phyloP scores from a whole-genome alignment of 345 rosid genomes.

The Camelina neglecta region DNA sequence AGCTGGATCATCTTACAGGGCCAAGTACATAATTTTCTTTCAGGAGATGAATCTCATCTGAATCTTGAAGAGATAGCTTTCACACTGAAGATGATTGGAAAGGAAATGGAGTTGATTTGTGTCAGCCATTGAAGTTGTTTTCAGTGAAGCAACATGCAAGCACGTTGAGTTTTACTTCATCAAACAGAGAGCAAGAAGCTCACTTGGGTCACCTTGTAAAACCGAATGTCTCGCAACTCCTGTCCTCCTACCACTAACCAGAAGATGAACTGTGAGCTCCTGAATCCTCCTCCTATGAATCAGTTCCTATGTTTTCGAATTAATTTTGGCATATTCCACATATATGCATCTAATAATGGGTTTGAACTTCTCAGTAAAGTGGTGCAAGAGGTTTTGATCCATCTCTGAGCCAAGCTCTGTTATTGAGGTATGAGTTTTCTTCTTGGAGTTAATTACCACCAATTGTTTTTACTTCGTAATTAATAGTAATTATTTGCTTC shows the following conservation, averaged over 20 bases:
- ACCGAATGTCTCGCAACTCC: conserved; percentile 6
- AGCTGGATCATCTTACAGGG: conserved; percentile 68
- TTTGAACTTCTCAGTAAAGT: conserved; percentile 9
- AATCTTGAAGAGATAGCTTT: conserved; percentile 46
- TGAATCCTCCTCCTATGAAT: conserved; percentile 1
- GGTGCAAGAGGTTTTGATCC: neutral
- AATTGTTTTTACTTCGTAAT: too few relatives aligned
- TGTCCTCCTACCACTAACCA: neutral
- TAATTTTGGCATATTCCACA: neutral
- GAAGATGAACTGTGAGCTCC: conserved; percentile 17
- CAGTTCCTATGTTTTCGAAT: neutral
- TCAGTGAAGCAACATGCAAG: conserved; percentile 12
- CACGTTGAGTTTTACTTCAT: neutral
- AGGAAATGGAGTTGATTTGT: conserved; percentile 45
- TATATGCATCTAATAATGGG: neutral
- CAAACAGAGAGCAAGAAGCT: conserved; percentile 13
- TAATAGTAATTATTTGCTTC: too few relatives aligned
- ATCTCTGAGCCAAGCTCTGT: conserved; percentile 2
- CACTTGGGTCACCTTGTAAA: conserved; percentile 7
- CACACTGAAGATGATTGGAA: conserved; percentile 46
- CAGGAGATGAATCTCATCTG: conserved; percentile 58
- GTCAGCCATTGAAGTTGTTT: conserved; percentile 24
- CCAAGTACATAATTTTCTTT: conserved; percentile 54
- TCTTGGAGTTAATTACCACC: neutral
- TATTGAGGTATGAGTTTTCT: conserved; percentile 25